These are phyloP conservation scores for Apophysomyces variabilis DNA, from an alignment of 371 early-diverging fungal species.

Conservation along the genomic window DNA sequence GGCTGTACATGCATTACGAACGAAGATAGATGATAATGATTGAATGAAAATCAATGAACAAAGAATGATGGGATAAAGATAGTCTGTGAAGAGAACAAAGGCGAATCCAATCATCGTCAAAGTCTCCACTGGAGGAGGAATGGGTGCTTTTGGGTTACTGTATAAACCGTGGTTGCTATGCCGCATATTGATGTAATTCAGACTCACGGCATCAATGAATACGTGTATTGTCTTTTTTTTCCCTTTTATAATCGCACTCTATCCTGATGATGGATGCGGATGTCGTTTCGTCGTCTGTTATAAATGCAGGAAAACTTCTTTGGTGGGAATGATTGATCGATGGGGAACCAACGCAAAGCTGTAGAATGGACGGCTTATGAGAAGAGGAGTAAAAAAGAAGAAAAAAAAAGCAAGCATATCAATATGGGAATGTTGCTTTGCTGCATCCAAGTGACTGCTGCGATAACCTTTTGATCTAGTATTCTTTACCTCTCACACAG, in stretches of 20 bases:
- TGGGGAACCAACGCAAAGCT: too few relatives aligned
- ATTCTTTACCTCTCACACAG: too few relatives aligned
- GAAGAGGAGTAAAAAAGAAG: not conserved
- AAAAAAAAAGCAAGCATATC: not conserved
- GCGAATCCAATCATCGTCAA: not conserved
- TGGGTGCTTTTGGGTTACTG: not conserved
- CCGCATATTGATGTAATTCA: not conserved
- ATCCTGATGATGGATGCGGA: too few relatives aligned
- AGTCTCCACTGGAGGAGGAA: not conserved
- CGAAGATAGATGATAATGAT: not conserved
- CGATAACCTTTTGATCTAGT: not conserved
- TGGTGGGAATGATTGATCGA: too few relatives aligned
- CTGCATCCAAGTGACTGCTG: constrained; percentile 9
- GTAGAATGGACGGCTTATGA: not conserved
- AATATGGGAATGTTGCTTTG: not conserved
- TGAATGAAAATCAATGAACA: not conserved
- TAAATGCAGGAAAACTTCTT: too few relatives aligned
- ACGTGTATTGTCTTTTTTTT: not conserved
- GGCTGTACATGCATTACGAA: constrained; percentile 1
- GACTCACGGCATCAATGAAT: constrained; percentile 3
- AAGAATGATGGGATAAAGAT: not conserved
- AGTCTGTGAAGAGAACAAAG: not conserved
- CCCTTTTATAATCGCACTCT: not conserved
- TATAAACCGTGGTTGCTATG: not conserved
- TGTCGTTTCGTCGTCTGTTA: not conserved